Percentiles rank a stretch among this genome's conserved stretches.
phyloP scores from a whole-genome alignment of 2,329 filamentous ascomycete species.

The Penicillium olsonii region DNA sequence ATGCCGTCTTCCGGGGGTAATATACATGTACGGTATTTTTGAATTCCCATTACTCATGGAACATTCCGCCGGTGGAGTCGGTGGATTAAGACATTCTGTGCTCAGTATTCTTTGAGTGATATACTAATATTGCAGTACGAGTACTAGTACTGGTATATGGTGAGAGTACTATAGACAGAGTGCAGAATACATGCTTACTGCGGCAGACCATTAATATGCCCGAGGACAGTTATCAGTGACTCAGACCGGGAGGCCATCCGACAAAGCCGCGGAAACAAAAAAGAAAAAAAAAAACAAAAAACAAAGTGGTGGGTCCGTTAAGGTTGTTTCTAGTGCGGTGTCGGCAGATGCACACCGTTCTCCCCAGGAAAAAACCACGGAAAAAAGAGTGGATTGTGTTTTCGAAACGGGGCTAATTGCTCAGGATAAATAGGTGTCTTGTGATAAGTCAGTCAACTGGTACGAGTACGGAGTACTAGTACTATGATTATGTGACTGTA shows the following conservation, averaged over 20 bases:
- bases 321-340: conserved; percentile 26
- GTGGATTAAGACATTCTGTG: conserved; percentile 1
- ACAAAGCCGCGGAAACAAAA: neutral
- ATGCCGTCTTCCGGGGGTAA: conserved; percentile 17
- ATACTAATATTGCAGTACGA: too few relatives aligned
- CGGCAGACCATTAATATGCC: too few relatives aligned
- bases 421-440: too few relatives aligned
- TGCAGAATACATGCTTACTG: too few relatives aligned
- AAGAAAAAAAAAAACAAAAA: neutral
- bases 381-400: neutral
- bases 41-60: conserved; percentile 19
- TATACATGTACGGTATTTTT: neutral
- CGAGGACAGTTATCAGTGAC: neutral
- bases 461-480: neutral
- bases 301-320: conserved; percentile 15
- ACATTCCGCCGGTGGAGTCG: conserved; percentile 28
- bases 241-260: neutral
- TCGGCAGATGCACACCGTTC: conserved; percentile 23
- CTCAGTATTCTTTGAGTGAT: neutral
- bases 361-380: conserved; percentile 1
- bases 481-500: neutral
- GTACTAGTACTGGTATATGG: too few relatives aligned
- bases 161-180: too few relatives aligned
- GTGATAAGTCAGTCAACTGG: too few relatives aligned
- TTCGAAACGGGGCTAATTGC: too few relatives aligned